Base-by-base conservation (phyloP, 1,139 yeast genomes). In the Wickerhamiella infanticola region DNA sequence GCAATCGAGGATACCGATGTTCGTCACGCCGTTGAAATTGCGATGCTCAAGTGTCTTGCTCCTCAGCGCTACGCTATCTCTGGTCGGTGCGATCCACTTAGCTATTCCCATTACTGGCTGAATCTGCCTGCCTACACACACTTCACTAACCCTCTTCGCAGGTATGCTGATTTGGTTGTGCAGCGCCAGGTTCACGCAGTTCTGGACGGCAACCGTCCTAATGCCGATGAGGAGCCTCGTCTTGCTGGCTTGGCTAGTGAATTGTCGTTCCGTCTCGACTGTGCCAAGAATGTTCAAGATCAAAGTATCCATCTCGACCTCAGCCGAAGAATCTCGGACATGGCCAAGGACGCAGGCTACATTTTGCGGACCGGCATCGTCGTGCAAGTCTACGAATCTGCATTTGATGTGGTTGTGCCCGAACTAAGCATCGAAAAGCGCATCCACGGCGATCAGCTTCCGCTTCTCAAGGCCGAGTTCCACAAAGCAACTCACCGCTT, bases 371-470 rank as follows among this genome's bases (percentile, higher is more conserved):
- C 80, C 74, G 96, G 95, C 11, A 77, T 86, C 11, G 93, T 90
- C 38, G 67, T 86, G 36, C 96, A 86, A 62, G 97, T 88, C 5
- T 88, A 88, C 60, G 97, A 90, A 63, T 84, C 95, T 1, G 85
- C 97, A 1, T 90, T 90, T 66, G 98, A 90, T 63, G 94, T 90
- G 5, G 77, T 85, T 52, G 73, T 90, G 51, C 97, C 97, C 1
- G 96, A 85, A 55, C 81, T 88, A 65, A 97, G 98, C 39, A 84
- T 90, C 54, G 98, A 90, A 62, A 90, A 90, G 65, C 77, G 98
- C 58, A 97, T 90, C 27, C 98, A 90, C 58, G 96, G 97, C 39
- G 98, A 90, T 64, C 98, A 90, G 63, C 69, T 90, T 48, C 98
- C 98, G 13, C 69, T 90, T 51, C 78, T 76, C 26, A 86, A 86